Percentiles rank a stretch among this genome's conserved stretches.
These are phyloP conservation scores for Cercophora sp. DNA, from an alignment of 495 filamentous ascomycete genomes.

Conservation along the genomic window DNA sequence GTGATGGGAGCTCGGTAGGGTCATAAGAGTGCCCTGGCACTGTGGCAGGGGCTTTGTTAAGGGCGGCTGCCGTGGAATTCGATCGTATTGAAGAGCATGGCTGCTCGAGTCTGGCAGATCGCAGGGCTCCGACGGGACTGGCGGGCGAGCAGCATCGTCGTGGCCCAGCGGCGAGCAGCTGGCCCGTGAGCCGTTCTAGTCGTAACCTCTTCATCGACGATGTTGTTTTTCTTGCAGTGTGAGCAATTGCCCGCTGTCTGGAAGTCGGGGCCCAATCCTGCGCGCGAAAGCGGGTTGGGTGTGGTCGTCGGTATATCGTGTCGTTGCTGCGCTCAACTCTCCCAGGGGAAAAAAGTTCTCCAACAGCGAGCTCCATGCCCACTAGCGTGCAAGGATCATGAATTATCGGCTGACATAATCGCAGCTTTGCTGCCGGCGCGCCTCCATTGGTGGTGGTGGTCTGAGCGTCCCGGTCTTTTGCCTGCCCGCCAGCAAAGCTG, in stretches of 20 bases:
- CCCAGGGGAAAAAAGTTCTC: slow-evolving; percentile 13
- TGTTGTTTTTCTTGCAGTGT: neutral
- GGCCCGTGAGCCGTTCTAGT: slow-evolving; percentile 32
- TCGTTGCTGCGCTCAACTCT: too few species aligned
- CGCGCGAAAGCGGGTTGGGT: slow-evolving; percentile 6
- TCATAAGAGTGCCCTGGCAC: too few species aligned
- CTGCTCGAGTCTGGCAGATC: slow-evolving; percentile 14
- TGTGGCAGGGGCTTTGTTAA: slow-evolving; percentile 14
- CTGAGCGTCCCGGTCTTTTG: too few species aligned
- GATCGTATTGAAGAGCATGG: slow-evolving; percentile 10
- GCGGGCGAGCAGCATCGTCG: slow-evolving; percentile 17
- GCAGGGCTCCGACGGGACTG: slow-evolving; percentile 1
- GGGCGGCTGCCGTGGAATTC: slow-evolving; percentile 21
- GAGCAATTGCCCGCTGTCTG: slow-evolving; percentile 3
- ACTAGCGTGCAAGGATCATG: slow-evolving; percentile 19
- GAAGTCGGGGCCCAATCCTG: slow-evolving; percentile 3
- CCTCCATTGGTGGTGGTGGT: neutral
- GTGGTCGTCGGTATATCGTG: slow-evolving; percentile 12
- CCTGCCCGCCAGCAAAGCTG: neutral
- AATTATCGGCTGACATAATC: slow-evolving; percentile 24
- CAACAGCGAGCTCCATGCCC: slow-evolving; percentile 3
- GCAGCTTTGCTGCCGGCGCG: too few species aligned
- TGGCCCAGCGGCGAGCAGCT: slow-evolving; percentile 31
- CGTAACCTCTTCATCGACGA: slow-evolving; percentile 42
- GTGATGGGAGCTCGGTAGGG: slow-evolving; percentile 53